Evolutionary conservation across 495 filamentous ascomycete species (phyloP).

Genomic region (Xanthoparmelia taractica): DNA sequence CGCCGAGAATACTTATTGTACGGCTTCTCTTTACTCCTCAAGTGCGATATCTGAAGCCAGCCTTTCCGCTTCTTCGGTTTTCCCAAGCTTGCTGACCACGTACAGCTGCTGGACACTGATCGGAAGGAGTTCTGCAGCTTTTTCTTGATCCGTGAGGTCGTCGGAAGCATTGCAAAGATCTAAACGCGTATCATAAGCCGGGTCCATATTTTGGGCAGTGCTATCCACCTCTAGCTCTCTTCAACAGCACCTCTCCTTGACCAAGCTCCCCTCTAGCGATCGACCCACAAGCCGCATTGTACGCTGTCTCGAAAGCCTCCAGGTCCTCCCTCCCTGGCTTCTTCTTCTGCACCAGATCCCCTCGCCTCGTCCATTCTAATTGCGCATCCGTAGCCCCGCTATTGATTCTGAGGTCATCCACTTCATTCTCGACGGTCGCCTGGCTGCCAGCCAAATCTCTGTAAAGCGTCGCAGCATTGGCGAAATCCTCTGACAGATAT

Average conservation of each 20-base stretch:
- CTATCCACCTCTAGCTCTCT: conserved; percentile 61
- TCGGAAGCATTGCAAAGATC: conserved; percentile 79
- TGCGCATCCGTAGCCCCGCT: conserved; percentile 71
- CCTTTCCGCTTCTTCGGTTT: conserved; percentile 61
- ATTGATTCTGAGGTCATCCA: conserved; percentile 85
- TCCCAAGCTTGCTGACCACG: conserved; percentile 64
- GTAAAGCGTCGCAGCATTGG: conserved; percentile 62
- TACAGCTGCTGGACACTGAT: conserved; percentile 84
- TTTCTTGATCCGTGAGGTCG: conserved; percentile 76
- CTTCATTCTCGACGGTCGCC: conserved; percentile 52
- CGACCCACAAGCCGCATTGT: conserved; percentile 82
- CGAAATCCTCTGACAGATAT: conserved; percentile 80
- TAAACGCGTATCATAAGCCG: conserved; percentile 27
- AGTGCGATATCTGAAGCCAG: conserved; percentile 57
- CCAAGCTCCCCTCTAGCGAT: conserved; percentile 71
- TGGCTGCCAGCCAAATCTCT: conserved; percentile 46
- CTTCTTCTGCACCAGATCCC: conserved; percentile 43
- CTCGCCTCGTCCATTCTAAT: conserved; percentile 69
- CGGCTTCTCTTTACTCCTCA: conserved; percentile 45
- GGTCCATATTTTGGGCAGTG: neutral
- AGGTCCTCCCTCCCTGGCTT: conserved; percentile 66
- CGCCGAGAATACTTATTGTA: conserved; percentile 10
- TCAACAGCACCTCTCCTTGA: conserved; percentile 70
- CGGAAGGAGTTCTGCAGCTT: conserved; percentile 71
- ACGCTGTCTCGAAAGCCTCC: conserved; percentile 87